Percentiles rank a stretch among this genome's conserved stretches.
Conservation (phyloP, 139 green algal species). For the Tetradesmus lagerheimii region DNA sequence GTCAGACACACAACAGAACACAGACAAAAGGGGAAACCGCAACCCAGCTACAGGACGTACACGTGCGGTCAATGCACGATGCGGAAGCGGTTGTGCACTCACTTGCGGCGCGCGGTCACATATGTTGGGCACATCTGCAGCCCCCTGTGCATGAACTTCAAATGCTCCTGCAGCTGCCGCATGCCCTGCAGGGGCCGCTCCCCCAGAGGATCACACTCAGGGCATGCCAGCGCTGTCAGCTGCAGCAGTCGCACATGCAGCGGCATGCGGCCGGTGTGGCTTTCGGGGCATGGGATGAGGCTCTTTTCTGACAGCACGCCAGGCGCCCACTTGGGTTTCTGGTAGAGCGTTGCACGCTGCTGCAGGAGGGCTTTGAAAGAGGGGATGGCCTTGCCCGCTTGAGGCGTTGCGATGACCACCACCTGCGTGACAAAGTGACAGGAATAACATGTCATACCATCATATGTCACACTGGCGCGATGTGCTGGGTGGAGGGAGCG, state of each 20-base stretch:
- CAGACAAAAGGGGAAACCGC: too few species aligned
- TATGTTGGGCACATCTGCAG: slow-evolving; percentile 29
- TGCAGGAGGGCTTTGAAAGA: background rate
- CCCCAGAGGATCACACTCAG: slow-evolving; percentile 60
- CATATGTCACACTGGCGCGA: too few species aligned
- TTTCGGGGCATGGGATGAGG: background rate
- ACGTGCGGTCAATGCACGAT: too few species aligned
- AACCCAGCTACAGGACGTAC: too few species aligned
- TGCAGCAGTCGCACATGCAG: slow-evolving; percentile 45
- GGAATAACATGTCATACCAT: background rate
- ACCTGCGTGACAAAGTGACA: background rate
- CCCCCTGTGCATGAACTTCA: slow-evolving; percentile 23
- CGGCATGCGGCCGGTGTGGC: slow-evolving; percentile 4
- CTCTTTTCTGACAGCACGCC: background rate
- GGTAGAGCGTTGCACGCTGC: background rate
- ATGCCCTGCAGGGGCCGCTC: slow-evolving; percentile 54
- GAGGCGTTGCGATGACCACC: slow-evolving; percentile 12
- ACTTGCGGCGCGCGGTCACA: background rate
- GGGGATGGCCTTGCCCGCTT: background rate
- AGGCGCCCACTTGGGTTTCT: slow-evolving; percentile 37
- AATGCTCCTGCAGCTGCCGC: slow-evolving; percentile 59
- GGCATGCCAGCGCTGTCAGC: slow-evolving; percentile 62
- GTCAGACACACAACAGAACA: too few species aligned
- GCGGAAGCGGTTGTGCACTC: too few species aligned
- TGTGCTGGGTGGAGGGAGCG: too few species aligned